These are phyloP conservation scores for Metschnikowia cerradonensis DNA, from an alignment of 805 yeast species.

Conservation along the genomic window DNA sequence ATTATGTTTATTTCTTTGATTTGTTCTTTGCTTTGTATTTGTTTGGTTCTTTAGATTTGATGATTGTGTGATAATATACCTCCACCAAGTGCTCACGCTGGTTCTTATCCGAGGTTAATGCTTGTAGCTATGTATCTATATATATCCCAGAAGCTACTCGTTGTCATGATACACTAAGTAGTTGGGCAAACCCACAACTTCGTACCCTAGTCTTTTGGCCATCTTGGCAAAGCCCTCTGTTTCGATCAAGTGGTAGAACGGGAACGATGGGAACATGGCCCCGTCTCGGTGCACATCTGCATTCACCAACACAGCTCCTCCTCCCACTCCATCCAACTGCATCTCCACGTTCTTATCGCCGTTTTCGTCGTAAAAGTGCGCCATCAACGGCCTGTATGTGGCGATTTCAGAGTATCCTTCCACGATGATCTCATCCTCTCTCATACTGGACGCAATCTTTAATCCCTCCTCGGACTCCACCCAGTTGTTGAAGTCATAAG, in stretches of 20 bases:
- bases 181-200: constrained; percentile 89
- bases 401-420: constrained; percentile 95
- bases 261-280: constrained; percentile 98
- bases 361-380: constrained; percentile 66
- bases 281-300: constrained; percentile 99
- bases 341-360: constrained; percentile 66
- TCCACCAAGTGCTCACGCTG: neutral
- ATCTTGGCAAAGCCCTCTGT: constrained; percentile 98
- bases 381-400: constrained; percentile 94
- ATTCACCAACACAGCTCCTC: constrained; percentile 91
- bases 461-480: constrained; percentile 77
- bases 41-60: too few relatives aligned
- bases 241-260: constrained; percentile 94
- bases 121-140: neutral
- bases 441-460: constrained; percentile 64
- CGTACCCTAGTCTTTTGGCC: constrained; percentile 93
- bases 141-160: constrained; percentile 41
- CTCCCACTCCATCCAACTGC: constrained; percentile 96
- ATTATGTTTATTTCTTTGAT: too few relatives aligned
- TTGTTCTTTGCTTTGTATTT: too few relatives aligned
- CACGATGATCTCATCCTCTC: constrained; percentile 86
- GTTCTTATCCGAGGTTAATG: neutral
- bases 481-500: constrained; percentile 97
- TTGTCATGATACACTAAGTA: constrained; percentile 89
- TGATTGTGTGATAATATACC: too few relatives aligned